A percentile compares a stretch with the other conserved stretches of the same genome.
phyloP scores from a whole-genome alignment of 1,284 basidiomycete genomes.

The Ganoderma resinaceum region DNA sequence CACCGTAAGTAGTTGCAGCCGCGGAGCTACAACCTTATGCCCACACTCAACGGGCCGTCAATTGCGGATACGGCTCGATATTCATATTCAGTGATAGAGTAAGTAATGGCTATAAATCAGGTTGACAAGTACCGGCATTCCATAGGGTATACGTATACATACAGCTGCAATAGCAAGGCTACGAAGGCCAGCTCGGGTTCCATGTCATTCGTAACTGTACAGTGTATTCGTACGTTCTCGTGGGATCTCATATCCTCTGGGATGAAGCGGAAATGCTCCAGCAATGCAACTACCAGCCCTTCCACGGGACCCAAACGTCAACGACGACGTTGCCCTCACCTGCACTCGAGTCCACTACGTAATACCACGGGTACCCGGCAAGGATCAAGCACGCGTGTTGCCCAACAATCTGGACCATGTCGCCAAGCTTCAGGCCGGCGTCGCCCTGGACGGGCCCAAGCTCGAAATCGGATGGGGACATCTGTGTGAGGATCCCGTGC shows the following conservation, averaged over 20 bases:
- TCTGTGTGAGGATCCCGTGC: conserved; percentile 73
- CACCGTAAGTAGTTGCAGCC: not conserved
- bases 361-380: conserved; percentile 84
- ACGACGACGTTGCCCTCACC: conserved; percentile 62
- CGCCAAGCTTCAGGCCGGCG: conserved; percentile 60
- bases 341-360: conserved; percentile 71
- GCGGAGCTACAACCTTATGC: not conserved
- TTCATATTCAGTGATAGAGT: conserved; percentile 2
- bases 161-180: not conserved
- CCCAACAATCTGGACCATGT: conserved; percentile 70
- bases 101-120: not conserved
- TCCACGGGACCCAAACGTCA: conserved; percentile 92
- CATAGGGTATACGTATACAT: conserved; percentile 3
- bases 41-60: not conserved
- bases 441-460: conserved; percentile 33
- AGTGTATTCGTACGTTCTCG: conserved; percentile 3
- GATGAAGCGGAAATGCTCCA: not conserved
- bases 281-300: conserved; percentile 72
- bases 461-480: conserved; percentile 34
- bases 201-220: conserved; percentile 3
- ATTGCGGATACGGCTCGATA: not conserved
- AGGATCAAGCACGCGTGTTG: conserved; percentile 83
- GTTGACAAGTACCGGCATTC: not conserved
- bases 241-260: not conserved
- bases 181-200: conserved; percentile 1